Percentiles rank a stretch among this genome's conserved stretches.
Evolutionary conservation across 1,139 yeast species (phyloP).

Genomic region (Yamadazyma oceani): DNA sequence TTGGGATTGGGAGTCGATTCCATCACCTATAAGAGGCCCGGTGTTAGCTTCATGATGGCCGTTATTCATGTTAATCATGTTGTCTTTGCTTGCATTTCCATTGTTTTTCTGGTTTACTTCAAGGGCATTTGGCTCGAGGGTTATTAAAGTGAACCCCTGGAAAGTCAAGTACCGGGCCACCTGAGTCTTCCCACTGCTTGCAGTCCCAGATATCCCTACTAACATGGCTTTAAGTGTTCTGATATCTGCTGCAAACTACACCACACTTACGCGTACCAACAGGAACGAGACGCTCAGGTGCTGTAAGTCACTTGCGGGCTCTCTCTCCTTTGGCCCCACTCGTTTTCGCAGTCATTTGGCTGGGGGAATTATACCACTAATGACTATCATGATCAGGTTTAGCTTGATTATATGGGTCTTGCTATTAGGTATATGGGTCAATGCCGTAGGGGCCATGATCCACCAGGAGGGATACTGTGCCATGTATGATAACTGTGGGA

Average conservation of each 20-base stretch:
- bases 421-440: neutral
- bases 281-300: too few species aligned
- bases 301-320: too few species aligned
- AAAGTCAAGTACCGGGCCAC: slow-evolving; percentile 57
- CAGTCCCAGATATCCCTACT: slow-evolving; percentile 73
- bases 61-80: too few species aligned
- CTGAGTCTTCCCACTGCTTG: slow-evolving; percentile 68
- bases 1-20: slow-evolving; percentile 5
- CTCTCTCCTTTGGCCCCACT: neutral
- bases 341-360: neutral
- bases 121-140: slow-evolving; percentile 9
- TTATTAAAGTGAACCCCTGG: slow-evolving; percentile 53
- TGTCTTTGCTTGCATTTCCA: neutral
- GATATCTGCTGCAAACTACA: neutral
- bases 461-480: slow-evolving; percentile 51
- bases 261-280: neutral
- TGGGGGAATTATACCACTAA: too few species aligned
- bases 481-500: slow-evolving; percentile 72
- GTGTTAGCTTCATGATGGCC: too few species aligned
- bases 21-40: too few species aligned
- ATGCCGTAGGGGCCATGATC: slow-evolving; percentile 3
- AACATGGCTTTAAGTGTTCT: slow-evolving; percentile 46
- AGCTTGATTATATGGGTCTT: neutral
- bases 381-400: too few species aligned
- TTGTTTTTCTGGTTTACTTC: neutral